Evolutionary conservation across 139 green algal species (phyloP).

Genomic region (Auxenochlorella protothecoides): DNA sequence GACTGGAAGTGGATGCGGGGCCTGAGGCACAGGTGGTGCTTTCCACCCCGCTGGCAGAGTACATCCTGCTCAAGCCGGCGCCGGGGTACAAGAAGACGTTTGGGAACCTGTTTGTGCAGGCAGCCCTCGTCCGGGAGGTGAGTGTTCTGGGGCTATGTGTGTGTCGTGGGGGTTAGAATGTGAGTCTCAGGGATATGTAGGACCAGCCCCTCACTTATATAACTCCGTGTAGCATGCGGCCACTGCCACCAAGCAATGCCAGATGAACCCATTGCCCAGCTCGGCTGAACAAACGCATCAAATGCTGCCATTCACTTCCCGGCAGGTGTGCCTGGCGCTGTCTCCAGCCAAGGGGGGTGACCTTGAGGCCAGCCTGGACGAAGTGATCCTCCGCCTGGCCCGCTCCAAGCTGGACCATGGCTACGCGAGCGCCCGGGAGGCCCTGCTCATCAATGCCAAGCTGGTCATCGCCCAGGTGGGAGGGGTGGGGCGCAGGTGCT

Average conservation of each 20-base stretch:
- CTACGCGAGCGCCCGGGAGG: constrained; percentile 44
- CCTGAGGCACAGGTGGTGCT: constrained; percentile 10
- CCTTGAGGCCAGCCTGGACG: constrained; percentile 35
- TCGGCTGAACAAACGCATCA: too few species aligned
- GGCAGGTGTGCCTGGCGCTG: constrained; percentile 29
- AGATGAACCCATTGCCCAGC: too few species aligned
- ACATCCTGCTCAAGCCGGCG: constrained; percentile 7
- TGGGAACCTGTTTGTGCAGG: constrained; percentile 35
- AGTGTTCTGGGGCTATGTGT: neutral
- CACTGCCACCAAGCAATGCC: too few species aligned
- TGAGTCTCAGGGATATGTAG: too few species aligned
- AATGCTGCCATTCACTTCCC: too few species aligned
- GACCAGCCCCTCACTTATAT: too few species aligned
- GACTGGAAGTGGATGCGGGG: constrained; percentile 11
- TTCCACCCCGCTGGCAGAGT: constrained; percentile 6
- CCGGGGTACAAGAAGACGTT: constrained; percentile 41
- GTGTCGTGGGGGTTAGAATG: too few species aligned
- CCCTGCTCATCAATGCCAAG: constrained; percentile 60
- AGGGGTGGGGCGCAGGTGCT: too few species aligned
- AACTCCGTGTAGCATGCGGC: too few species aligned
- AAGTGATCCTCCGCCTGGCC: constrained; percentile 54
- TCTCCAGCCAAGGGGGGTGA: constrained; percentile 29
- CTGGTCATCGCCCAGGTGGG: constrained; percentile 61
- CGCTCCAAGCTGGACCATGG: constrained; percentile 52
- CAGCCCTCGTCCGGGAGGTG: constrained; percentile 32